phyloP scores from a whole-genome alignment of 1,284 basidiomycete genomes.

The Phenoliferia sp. region DNA sequence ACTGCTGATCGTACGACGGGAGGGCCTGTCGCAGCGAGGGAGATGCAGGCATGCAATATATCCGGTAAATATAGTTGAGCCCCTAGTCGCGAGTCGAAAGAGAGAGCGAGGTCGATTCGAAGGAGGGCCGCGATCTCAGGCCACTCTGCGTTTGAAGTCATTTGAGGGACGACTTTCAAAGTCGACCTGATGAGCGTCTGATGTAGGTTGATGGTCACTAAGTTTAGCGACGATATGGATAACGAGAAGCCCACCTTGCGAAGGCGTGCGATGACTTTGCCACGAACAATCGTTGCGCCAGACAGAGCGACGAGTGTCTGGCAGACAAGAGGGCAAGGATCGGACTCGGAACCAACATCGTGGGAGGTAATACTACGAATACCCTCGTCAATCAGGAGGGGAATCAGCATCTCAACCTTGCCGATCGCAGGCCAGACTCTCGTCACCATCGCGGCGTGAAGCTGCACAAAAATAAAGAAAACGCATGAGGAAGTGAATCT shows the following conservation, averaged over 20 bases:
- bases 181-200: constrained; percentile 69
- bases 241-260: constrained; percentile 50
- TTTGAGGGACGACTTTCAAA: constrained; percentile 55
- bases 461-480: constrained; percentile 49
- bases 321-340: constrained; percentile 61
- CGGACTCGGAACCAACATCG: constrained; percentile 57
- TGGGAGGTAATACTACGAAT: constrained; percentile 54
- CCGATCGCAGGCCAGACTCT: constrained; percentile 70
- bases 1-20: constrained; percentile 69
- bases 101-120: constrained; percentile 64
- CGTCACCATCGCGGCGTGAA: constrained; percentile 62
- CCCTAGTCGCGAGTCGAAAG: constrained; percentile 60
- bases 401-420: constrained; percentile 58
- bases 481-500: neutral
- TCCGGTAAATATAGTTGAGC: constrained; percentile 78
- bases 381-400: constrained; percentile 14
- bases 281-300: constrained; percentile 64
- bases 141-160: constrained; percentile 72
- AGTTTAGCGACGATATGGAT: constrained; percentile 42
- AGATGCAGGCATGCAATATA: constrained; percentile 67
- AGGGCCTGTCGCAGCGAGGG: constrained; percentile 68
- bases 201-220: neutral
- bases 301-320: constrained; percentile 68
- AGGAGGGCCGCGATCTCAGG: constrained; percentile 74
- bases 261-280: constrained; percentile 67